Evolutionary conservation across 1,284 basidiomycete genomes (phyloP).

Genomic region (Puccinia triticina): DNA sequence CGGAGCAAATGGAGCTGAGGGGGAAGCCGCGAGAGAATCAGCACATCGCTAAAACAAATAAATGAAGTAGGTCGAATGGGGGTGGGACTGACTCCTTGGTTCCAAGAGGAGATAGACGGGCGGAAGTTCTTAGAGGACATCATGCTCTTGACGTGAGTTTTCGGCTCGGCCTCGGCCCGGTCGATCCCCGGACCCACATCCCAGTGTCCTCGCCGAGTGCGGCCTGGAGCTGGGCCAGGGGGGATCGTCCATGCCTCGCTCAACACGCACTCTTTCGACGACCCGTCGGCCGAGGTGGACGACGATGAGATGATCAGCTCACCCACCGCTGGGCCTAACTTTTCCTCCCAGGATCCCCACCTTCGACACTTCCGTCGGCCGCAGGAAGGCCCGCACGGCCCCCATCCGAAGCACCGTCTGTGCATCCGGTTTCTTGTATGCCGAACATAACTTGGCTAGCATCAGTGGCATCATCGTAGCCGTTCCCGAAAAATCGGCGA

Average conservation of each 20-base stretch:
- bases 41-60: constrained; percentile 60
- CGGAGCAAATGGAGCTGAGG: constrained; percentile 39
- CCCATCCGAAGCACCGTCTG: constrained; percentile 78
- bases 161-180: constrained; percentile 73
- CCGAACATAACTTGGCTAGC: constrained; percentile 72
- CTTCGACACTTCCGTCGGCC: constrained; percentile 84
- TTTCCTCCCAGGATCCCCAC: constrained; percentile 94
- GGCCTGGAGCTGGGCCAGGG: constrained; percentile 75
- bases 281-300: neutral
- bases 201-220: constrained; percentile 77
- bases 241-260: constrained; percentile 60
- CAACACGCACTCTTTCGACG: neutral
- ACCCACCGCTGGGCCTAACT: constrained; percentile 84
- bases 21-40: neutral
- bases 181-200: constrained; percentile 61
- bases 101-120: constrained; percentile 71
- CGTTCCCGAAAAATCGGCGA: no score
- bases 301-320: no score
- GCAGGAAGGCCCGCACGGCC: constrained; percentile 80
- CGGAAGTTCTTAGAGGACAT: constrained; percentile 87
- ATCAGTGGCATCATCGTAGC: constrained; percentile 50
- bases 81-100: constrained; percentile 65
- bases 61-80: constrained; percentile 58
- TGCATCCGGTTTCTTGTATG: constrained; percentile 83
- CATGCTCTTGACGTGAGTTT: constrained; percentile 84